Percentiles rank a stretch among this genome's conserved stretches.
These are phyloP conservation scores for Lactifluus volemus DNA, from an alignment of 768 basidiomycete genomes.

Conservation along the genomic window DNA sequence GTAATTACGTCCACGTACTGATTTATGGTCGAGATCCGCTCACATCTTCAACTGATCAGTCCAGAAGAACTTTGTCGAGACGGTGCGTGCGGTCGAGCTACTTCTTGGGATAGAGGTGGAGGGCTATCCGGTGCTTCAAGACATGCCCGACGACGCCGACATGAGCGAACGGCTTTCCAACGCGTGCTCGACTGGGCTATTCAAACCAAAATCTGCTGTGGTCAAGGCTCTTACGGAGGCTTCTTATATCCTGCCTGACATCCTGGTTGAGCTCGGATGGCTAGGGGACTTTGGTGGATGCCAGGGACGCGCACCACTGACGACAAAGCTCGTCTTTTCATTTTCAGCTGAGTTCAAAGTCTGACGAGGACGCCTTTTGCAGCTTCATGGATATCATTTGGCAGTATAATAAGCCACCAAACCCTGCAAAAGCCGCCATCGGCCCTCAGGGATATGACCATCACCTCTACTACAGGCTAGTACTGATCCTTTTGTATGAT, in stretches of 20 bases:
- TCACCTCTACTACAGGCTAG: no score
- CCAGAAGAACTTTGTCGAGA: background rate
- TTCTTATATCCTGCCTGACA: background rate
- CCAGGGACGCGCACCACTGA: background rate
- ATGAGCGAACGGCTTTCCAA: background rate
- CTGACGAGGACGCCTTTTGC: background rate
- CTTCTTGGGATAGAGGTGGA: slow-evolving; percentile 6
- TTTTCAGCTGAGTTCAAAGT: background rate
- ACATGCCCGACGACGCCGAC: background rate
- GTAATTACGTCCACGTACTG: slow-evolving; percentile 31
- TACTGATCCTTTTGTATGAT: no score
- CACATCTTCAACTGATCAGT: background rate
- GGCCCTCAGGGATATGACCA: no score
- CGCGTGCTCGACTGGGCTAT: background rate
- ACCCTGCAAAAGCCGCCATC: slow-evolving; percentile 42
- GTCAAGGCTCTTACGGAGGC: slow-evolving; percentile 3
- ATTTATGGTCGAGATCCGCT: background rate
- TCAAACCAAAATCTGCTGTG: background rate
- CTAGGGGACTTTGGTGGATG: background rate
- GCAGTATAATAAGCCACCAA: slow-evolving; percentile 61
- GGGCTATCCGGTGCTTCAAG: background rate
- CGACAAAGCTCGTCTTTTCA: slow-evolving; percentile 7
- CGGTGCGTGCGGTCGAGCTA: slow-evolving; percentile 10
- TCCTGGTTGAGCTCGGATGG: background rate
- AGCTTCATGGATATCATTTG: slow-evolving; percentile 80